Evolutionary conservation across 352 stramenopile species (phyloP).

Genomic region (Pythium aristosporum): DNA sequence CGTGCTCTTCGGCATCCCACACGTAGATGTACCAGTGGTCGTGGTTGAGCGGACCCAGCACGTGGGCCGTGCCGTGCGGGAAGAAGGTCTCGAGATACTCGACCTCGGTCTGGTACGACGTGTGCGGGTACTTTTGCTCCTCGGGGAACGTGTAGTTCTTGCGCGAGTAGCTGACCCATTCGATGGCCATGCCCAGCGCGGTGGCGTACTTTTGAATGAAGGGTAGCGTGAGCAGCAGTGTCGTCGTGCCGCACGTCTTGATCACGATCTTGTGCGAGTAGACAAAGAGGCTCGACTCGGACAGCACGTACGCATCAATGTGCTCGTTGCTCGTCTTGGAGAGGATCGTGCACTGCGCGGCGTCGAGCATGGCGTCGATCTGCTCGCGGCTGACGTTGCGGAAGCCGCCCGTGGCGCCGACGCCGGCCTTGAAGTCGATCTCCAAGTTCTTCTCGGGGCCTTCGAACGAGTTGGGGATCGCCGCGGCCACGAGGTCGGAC

Average conservation of each 20-base stretch:
- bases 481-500: conserved; percentile 38
- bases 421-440: conserved; percentile 89
- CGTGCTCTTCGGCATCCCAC: conserved; percentile 90
- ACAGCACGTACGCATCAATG: conserved; percentile 95
- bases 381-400: conserved; percentile 86
- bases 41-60: conserved; percentile 93
- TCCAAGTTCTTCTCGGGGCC: conserved; percentile 98
- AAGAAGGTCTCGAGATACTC: conserved; percentile 94
- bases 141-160: conserved; percentile 99
- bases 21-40: conserved; percentile 99
- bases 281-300: conserved; percentile 98
- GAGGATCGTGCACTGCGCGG: conserved; percentile 97
- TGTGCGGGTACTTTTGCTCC: conserved; percentile 97
- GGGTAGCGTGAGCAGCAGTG: conserved; percentile 92
- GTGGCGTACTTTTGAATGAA: conserved; percentile 83
- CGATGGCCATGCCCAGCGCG: conserved; percentile 93
- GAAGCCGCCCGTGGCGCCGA: conserved; percentile 81
- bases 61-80: conserved; percentile 79
- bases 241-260: conserved; percentile 99
- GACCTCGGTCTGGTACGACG: conserved; percentile 96
- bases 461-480: conserved; percentile 92
- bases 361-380: conserved; percentile 94
- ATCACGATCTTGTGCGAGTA: conserved; percentile 98
- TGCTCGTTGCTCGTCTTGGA: conserved; percentile 95
- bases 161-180: conserved; percentile 98